A percentile compares a stretch with the other conserved stretches of the same genome.
Evolutionary conservation across 2,329 filamentous ascomycete genomes (phyloP).

Genomic region (Exophiala calicioides): DNA sequence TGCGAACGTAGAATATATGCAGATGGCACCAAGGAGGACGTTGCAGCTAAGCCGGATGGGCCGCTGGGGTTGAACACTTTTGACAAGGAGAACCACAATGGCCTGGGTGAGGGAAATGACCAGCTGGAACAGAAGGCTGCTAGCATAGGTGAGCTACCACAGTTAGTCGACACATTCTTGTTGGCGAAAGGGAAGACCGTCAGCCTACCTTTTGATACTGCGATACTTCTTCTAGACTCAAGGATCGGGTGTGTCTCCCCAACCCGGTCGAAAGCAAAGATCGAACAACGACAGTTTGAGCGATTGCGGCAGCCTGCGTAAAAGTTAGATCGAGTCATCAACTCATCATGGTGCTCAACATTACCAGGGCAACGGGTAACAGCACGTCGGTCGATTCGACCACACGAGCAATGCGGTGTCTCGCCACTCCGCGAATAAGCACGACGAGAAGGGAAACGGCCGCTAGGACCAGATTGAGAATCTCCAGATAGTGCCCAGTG

Average conservation of each 20-base stretch:
- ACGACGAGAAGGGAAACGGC: conserved; percentile 16
- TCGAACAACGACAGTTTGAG: conserved; percentile 7
- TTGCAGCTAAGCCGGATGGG: conserved; percentile 19
- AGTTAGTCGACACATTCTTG: neutral
- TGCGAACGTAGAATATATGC: conserved; percentile 10
- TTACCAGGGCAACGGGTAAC: conserved; percentile 17
- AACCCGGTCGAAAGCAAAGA: conserved; percentile 12
- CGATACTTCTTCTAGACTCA: conserved; percentile 6
- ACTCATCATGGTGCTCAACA: neutral
- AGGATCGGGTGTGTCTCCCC: conserved; percentile 11
- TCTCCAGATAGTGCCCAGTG: conserved; percentile 11
- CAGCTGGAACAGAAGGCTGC: conserved; percentile 16
- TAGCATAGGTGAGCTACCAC: conserved; percentile 13
- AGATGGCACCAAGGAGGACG: conserved; percentile 14
- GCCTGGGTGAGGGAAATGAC: conserved; percentile 13
- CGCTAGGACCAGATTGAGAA: conserved; percentile 14
- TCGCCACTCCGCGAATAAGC: conserved; percentile 12
- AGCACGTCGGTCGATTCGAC: conserved; percentile 17
- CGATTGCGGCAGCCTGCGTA: conserved; percentile 11
- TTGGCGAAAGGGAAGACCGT: neutral
- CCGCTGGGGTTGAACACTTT: conserved; percentile 18
- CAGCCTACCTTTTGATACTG: conserved; percentile 12
- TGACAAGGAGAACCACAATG: conserved; percentile 19
- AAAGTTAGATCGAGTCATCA: neutral
- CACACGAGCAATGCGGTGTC: conserved; percentile 9